Percentiles rank a stretch among this genome's conserved stretches.
These are phyloP conservation scores for Eucalyptus cloeziana DNA, from an alignment of 345 rosid genomes.

Conservation along the genomic window DNA sequence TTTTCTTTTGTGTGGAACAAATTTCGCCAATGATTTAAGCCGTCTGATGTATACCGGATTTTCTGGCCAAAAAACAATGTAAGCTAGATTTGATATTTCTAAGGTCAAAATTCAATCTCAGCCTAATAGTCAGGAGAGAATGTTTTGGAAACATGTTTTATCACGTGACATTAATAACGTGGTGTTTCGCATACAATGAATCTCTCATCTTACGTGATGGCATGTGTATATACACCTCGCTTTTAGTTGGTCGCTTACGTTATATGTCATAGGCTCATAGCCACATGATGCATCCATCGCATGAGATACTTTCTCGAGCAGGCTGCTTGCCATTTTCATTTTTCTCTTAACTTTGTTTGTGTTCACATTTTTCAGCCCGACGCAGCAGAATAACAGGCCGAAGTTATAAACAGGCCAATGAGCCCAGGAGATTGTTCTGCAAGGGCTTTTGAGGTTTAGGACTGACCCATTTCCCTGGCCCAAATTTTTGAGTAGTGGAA, in stretches of 20 bases:
- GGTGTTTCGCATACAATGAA: neutral
- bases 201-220: neutral
- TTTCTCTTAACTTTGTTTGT: neutral
- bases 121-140: neutral
- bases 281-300: neutral
- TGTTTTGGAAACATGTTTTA: neutral
- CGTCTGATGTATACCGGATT: neutral
- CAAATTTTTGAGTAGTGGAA: neutral
- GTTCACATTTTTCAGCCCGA: neutral
- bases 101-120: neutral
- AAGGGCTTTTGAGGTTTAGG: neutral
- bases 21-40: neutral
- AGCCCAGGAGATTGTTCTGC: neutral
- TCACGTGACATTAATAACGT: neutral
- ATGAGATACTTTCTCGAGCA: neutral
- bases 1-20: neutral
- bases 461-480: neutral
- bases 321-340: neutral
- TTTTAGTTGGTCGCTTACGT: neutral
- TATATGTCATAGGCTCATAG: neutral
- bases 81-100: neutral
- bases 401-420: neutral
- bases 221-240: neutral
- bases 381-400: neutral
- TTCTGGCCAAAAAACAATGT: neutral